phyloP scores from a whole-genome alignment of 23 red algal genomes.

The Porphyridium purpureum region DNA sequence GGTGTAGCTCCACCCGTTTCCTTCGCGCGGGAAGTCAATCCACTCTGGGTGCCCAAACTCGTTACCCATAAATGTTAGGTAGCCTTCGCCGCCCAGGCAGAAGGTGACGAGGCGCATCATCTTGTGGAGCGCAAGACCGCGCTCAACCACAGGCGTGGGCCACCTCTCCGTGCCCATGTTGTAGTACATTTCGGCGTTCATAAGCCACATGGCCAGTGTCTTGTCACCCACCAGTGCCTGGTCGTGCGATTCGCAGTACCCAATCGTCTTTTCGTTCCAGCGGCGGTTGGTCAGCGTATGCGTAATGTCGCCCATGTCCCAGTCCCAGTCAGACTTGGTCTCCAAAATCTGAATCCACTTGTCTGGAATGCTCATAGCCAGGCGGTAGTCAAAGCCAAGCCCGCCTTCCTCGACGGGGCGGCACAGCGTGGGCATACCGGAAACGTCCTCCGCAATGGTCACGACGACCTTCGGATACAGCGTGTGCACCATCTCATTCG shows the following conservation, averaged over 20 bases:
- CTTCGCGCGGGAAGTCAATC: conserved; percentile 95
- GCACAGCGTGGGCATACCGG: conserved; percentile 97
- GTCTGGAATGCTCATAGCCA: conserved; percentile 95
- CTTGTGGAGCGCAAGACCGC: conserved; percentile 95
- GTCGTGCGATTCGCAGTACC: conserved; percentile 91
- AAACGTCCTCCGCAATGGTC: conserved; percentile 98
- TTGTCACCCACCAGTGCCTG: conserved; percentile 98
- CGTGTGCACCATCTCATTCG: conserved; percentile 65
- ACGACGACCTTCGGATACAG: conserved; percentile 47
- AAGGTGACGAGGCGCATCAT: conserved; percentile 91
- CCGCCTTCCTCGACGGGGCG: conserved; percentile 72
- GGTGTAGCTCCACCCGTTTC: conserved; percentile 85
- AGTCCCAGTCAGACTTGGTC: conserved; percentile 83
- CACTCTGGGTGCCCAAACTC: conserved; percentile 99
- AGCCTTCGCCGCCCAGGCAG: conserved; percentile 84
- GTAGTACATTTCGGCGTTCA: conserved; percentile 96
- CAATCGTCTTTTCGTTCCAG: conserved; percentile 95
- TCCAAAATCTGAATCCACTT: conserved; percentile 93
- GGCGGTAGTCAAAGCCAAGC: conserved; percentile 88
- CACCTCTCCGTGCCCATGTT: conserved; percentile 48
- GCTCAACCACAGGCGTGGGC: conserved; percentile 42
- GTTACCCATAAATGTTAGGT: conserved; percentile 99
- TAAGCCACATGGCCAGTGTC: conserved; percentile 93
- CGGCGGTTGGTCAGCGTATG: conserved; percentile 86
- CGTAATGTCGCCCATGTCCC: conserved; percentile 96